Base-by-base conservation (phyloP, 1,284 basidiomycete genomes). In the Marasmius tenuissimus region DNA sequence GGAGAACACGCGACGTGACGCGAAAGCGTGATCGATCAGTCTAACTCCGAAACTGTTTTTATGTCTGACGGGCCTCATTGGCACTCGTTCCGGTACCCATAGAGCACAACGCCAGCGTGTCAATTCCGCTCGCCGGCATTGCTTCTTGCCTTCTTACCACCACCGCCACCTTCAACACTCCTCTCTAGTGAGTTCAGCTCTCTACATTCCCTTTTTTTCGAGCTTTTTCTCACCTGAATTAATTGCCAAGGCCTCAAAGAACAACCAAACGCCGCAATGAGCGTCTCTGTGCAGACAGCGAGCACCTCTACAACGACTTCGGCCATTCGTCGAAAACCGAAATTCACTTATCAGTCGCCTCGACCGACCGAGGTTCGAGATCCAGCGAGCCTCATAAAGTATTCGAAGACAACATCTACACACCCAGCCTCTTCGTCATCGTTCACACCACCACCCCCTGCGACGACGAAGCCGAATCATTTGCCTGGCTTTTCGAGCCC, bases 261-360 rank as follows among this genome's bases (percentile, higher is more conserved):
- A 49, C 11, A 20, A 49, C 18, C 18, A 18, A 20, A n/a, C 52
- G 50, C 33, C 34, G 52, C 12, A 33, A 54, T 54, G 52, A 54
- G 52, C 52, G 52, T 54, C 34, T 54, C 52, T 5, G 52, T 54
- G n/a, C 52, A 54, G 20, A 18, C 52, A 18, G 52, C 52, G 52
- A 54, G 34, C 34, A 35, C 52, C 8, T 18, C n/a, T 8, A 5
- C 45, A 20, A 47, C 37, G 27, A 7, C 39, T 9, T 56, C 54
- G 7, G 18, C 18, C 47, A 73, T 77, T 33, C 76, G 83, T 59
- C 75, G 84, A 63, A 85, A 85, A 69, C 84, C 84, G 39, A 64
- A 72, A 61, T 60, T 74, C 61, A 85, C 84, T n/a, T 84, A 85
- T 71, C 80, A 75, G 61, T 85, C 83, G n/a, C 83, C 83, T 1